Base-by-base conservation (phyloP, 768 basidiomycete species). In the Phylloporus sp. region DNA sequence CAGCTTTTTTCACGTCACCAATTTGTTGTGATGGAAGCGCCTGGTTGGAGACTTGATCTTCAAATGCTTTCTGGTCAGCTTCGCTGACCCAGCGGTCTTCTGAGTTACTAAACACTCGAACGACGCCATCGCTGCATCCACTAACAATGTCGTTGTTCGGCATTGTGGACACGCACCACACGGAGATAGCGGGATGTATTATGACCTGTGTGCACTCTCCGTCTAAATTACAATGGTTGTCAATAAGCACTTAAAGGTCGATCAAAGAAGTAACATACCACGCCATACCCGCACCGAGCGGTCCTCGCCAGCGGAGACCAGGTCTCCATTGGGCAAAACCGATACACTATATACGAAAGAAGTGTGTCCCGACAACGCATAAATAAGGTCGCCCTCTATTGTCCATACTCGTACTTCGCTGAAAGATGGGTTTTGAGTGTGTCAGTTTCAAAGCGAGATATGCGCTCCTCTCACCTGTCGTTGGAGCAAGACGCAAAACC, bases 401-500 rank as follows among this genome's bases (percentile, higher is more conserved):
- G 90, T 87, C 90, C 95, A 99, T 18, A 97, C 84, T 43, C 86
- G 89, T 57, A 99, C 89, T 70, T 94, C 87, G 58, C 95, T 97
- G 55, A 23, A 54, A 50, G 34, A 12, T 23, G 38, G 23, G 24
- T 0, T 2, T n/a, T 29, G 57, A 39, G 57, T 50, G 42, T 35
- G 16, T 38, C 18, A 39, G 28, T 13, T 27, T 29, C 11, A n/a
- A 27, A 49, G 39, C 26, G 35, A 28, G 36, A 45, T 26, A 31
- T 10, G 23, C 18, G 8, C 5, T 28, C 41, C 12, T 63, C 73
- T 54, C 51, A 89, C 91, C 88, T 90, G 67, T 99, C 97, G 61
- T 99, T 98, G 15, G 89, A 90, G 57, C 91, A 95, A 38, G 92
- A 97, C 44, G 90, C 97, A 67, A 99, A 99, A 6, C 93, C 91